A percentile compares a stretch with the other conserved stretches of the same genome.
Conservation (phyloP, 2,329 filamentous ascomycete genomes). For the Phialemoniopsis sp. region DNA sequence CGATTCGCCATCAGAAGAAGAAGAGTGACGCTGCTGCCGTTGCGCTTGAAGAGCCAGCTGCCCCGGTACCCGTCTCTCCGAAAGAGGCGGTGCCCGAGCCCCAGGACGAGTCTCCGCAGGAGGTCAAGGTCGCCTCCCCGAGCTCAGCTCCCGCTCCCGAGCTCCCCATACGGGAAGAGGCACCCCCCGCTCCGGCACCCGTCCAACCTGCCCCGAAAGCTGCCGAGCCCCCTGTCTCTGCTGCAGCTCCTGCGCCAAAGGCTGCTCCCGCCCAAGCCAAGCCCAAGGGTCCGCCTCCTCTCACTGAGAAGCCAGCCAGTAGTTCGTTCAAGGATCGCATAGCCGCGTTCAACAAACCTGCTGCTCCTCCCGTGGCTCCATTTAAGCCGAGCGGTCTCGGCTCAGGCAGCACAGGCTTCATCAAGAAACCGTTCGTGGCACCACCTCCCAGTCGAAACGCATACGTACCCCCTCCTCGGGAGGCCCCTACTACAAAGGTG, state of each 20-base stretch:
- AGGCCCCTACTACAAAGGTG: slow-evolving; percentile 66
- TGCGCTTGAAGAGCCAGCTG: slow-evolving; percentile 12
- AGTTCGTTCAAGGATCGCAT: slow-evolving; percentile 93
- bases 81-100: slow-evolving; percentile 20
- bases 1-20: slow-evolving; percentile 68
- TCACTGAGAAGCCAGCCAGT: slow-evolving; percentile 65
- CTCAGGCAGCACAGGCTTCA: slow-evolving; percentile 62
- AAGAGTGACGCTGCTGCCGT: slow-evolving; percentile 38
- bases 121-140: slow-evolving; percentile 17
- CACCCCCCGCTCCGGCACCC: slow-evolving; percentile 28
- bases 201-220: slow-evolving; percentile 31
- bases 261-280: slow-evolving; percentile 28
- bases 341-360: slow-evolving; percentile 90
- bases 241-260: slow-evolving; percentile 34
- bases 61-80: slow-evolving; percentile 16
- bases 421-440: slow-evolving; percentile 96
- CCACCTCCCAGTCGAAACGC: slow-evolving; percentile 91
- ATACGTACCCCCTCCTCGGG: slow-evolving; percentile 74
- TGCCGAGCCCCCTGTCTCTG: slow-evolving; percentile 21
- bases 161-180: slow-evolving; percentile 17
- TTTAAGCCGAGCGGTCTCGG: slow-evolving; percentile 73
- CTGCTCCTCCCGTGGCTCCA: slow-evolving; percentile 81
- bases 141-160: slow-evolving; percentile 14
- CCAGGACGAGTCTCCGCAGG: slow-evolving; percentile 14
- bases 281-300: slow-evolving; percentile 59